Percentiles rank a stretch among this genome's conserved stretches.
These are phyloP conservation scores for Rhipidocladum racemiflorum DNA, from an alignment of 176 grass and related monocot species.

Conservation along the genomic window DNA sequence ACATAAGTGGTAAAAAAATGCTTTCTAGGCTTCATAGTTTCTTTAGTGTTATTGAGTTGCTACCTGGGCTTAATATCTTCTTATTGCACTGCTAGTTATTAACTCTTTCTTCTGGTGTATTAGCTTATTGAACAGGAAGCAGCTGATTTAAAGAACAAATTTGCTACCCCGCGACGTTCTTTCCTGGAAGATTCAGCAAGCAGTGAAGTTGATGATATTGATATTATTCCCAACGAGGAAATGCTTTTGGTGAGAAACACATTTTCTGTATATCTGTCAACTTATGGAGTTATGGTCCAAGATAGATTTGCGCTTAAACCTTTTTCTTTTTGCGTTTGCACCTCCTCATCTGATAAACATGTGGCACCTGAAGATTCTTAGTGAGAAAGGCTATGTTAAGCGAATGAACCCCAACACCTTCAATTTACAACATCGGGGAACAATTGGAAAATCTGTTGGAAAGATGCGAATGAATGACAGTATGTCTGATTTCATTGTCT, in stretches of 20 bases:
- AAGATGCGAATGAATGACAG: slow-evolving; percentile 92
- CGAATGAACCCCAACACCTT: slow-evolving; percentile 92
- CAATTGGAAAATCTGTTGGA: slow-evolving; percentile 98
- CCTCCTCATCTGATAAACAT: slow-evolving; percentile 16
- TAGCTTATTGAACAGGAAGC: slow-evolving; percentile 91
- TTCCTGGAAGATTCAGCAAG: slow-evolving; percentile 62
- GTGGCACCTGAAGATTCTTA: slow-evolving; percentile 64
- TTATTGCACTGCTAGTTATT: slow-evolving; percentile 12
- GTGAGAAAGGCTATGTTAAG: slow-evolving; percentile 94
- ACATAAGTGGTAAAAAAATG: background rate
- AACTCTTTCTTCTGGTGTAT: slow-evolving; percentile 34
- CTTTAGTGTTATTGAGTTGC: background rate
- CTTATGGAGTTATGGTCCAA: background rate
- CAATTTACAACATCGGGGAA: slow-evolving; percentile 77
- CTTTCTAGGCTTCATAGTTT: no score
- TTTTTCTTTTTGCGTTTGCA: slow-evolving; percentile 14
- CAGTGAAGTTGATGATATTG: slow-evolving; percentile 82
- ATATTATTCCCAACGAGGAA: slow-evolving; percentile 96
- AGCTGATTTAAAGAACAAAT: slow-evolving; percentile 80
- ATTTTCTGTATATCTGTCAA: background rate
- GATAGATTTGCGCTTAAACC: background rate
- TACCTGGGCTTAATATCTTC: slow-evolving; percentile 5
- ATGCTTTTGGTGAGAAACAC: slow-evolving; percentile 77
- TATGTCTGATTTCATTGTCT: slow-evolving; percentile 91
- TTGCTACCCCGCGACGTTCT: slow-evolving; percentile 73